phyloP scores from a whole-genome alignment of 2,329 filamentous ascomycete genomes.

The Penicillium sp. region DNA sequence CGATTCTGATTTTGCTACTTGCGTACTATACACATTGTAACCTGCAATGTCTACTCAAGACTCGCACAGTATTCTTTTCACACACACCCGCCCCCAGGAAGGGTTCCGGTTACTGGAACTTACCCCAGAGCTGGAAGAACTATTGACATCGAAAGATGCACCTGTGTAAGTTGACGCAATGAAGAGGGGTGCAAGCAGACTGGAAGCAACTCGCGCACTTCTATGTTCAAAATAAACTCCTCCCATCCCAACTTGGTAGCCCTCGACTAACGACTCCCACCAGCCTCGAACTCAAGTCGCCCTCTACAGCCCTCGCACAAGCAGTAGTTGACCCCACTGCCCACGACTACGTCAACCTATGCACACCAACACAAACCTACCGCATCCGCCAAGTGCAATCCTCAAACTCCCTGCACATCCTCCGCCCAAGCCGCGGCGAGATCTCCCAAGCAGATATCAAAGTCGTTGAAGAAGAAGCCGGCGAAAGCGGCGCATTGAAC shows the following conservation, averaged over 20 bases:
- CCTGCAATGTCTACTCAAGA: conserved; percentile 39
- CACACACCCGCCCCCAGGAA: conserved; percentile 45
- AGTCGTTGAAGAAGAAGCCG: conserved; percentile 21
- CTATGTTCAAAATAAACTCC: neutral
- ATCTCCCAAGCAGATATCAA: conserved; percentile 28
- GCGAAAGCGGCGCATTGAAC: conserved; percentile 19
- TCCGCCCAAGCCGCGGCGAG: conserved; percentile 42
- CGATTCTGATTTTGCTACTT: neutral
- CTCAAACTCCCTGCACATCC: conserved; percentile 60
- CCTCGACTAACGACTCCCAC: conserved; percentile 14
- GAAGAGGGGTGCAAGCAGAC: neutral
- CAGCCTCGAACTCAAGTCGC: conserved; percentile 46
- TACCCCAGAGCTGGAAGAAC: conserved; percentile 54
- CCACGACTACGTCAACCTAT: conserved; percentile 53
- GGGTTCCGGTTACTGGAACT: conserved; percentile 60
- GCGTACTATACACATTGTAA: neutral
- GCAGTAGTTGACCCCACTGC: conserved; percentile 25
- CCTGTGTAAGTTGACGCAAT: conserved; percentile 29
- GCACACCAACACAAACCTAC: conserved; percentile 57
- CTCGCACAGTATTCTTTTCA: conserved; percentile 37
- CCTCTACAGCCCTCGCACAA: conserved; percentile 26
- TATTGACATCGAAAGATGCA: conserved; percentile 49
- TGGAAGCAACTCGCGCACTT: neutral
- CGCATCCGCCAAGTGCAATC: conserved; percentile 63
- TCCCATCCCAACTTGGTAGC: neutral